A percentile compares a stretch with the other conserved stretches of the same genome.
Conservation (phyloP, 805 yeast genomes). For the Cyberlindnera meyerae region DNA sequence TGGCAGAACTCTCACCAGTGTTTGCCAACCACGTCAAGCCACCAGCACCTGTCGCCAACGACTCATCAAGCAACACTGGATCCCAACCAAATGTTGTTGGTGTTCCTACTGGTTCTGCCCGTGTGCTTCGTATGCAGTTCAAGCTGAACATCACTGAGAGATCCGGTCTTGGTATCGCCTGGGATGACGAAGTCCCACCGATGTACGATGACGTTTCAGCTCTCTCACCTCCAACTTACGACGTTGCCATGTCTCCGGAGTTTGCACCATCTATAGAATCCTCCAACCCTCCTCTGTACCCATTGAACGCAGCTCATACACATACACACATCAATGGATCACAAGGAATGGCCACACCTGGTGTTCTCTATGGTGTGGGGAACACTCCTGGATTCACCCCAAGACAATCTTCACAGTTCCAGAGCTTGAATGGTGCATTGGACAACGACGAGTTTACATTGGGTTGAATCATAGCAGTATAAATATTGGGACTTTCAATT, state of each 20-base stretch:
- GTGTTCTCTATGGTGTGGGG: constrained; percentile 41
- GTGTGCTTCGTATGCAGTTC: constrained; percentile 93
- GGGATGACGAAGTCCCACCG: constrained; percentile 99
- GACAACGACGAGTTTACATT: constrained; percentile 21
- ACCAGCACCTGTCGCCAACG: constrained; percentile 21
- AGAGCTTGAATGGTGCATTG: constrained; percentile 23
- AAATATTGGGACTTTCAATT: not conserved
- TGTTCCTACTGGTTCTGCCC: constrained; percentile 89
- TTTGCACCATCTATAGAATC: constrained; percentile 11
- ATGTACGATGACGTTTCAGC: constrained; percentile 82
- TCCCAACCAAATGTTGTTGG: constrained; percentile 36
- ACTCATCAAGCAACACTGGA: constrained; percentile 12
- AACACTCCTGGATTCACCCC: constrained; percentile 34
- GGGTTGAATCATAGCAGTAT: constrained; percentile 7
- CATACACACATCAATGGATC: constrained; percentile 22
- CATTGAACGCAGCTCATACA: constrained; percentile 24
- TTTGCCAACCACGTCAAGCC: constrained; percentile 33
- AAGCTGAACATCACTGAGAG: constrained; percentile 78
- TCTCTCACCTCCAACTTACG: constrained; percentile 83
- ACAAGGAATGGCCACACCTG: constrained; percentile 26
- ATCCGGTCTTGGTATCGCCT: constrained; percentile 91
- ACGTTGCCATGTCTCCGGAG: constrained; percentile 24
- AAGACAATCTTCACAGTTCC: constrained; percentile 24
- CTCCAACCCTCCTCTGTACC: constrained; percentile 25
- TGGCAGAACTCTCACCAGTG: constrained; percentile 41